A percentile compares a stretch with the other conserved stretches of the same genome.
phyloP scores from a whole-genome alignment of 805 yeast genomes.

The Lipomyces anomalus region DNA sequence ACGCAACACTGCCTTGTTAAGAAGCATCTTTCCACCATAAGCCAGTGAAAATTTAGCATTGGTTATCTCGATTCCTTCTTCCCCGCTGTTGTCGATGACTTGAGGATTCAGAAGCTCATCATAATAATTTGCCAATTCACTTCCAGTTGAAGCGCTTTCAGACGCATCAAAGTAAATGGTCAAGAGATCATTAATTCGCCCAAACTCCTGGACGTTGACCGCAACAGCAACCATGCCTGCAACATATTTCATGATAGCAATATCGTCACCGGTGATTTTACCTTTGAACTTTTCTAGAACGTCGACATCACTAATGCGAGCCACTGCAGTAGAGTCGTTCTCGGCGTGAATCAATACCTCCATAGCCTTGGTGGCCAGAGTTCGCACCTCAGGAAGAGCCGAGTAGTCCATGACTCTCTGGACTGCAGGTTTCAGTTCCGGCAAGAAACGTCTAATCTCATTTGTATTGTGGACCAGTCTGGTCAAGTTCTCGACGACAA shows the following conservation, averaged over 20 bases:
- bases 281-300: constrained; percentile 36
- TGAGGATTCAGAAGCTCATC: constrained; percentile 17
- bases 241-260: constrained; percentile 33
- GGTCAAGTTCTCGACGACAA: constrained; percentile 91
- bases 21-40: constrained; percentile 93
- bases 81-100: constrained; percentile 16
- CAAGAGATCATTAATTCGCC: constrained; percentile 32
- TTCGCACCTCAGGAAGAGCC: constrained; percentile 93
- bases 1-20: constrained; percentile 85
- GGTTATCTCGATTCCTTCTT: constrained; percentile 73
- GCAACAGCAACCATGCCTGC: constrained; percentile 30
- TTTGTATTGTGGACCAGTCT: constrained; percentile 89
- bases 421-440: constrained; percentile 84
- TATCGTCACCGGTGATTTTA: constrained; percentile 29
- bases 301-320: constrained; percentile 56
- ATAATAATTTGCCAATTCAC: constrained; percentile 19
- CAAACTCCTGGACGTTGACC: constrained; percentile 38
- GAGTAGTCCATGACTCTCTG: constrained; percentile 84
- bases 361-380: constrained; percentile 80
- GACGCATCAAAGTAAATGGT: constrained; percentile 45
- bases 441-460: constrained; percentile 84
- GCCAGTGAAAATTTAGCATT: constrained; percentile 94
- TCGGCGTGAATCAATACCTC: constrained; percentile 78
- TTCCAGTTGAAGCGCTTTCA: constrained; percentile 10
- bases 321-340: constrained; percentile 66